Percentiles rank a stretch among this genome's conserved stretches.
Conservation (phyloP, 441 rosid species). For the Jatropha podagrica region DNA sequence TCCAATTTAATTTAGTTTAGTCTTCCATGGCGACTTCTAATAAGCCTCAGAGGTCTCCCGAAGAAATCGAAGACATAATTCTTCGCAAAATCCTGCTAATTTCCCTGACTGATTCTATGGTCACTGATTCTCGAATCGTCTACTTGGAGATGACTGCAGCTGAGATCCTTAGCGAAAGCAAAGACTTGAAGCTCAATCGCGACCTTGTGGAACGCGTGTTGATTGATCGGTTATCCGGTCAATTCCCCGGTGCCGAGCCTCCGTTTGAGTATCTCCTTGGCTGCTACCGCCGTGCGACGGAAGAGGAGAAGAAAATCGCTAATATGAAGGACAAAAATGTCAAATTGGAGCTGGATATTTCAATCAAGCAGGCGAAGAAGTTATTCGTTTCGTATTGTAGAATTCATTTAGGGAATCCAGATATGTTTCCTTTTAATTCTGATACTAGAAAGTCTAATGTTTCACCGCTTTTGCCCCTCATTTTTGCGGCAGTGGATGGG, state of each 20-base stretch:
- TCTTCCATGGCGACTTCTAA: constrained; percentile 50
- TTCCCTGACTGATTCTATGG: constrained; percentile 47
- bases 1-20: neutral
- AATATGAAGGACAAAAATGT: constrained; percentile 77
- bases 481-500: constrained; percentile 67
- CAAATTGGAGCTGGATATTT: constrained; percentile 62
- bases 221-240: constrained; percentile 79
- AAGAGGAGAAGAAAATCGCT: constrained; percentile 75
- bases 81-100: constrained; percentile 75
- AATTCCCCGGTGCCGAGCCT: constrained; percentile 53
- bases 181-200: constrained; percentile 59
- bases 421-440: constrained; percentile 40
- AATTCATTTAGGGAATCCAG: constrained; percentile 81
- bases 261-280: constrained; percentile 67
- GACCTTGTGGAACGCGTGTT: constrained; percentile 77
- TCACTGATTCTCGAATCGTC: constrained; percentile 51
- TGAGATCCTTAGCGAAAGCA: constrained; percentile 94
- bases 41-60: constrained; percentile 61
- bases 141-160: constrained; percentile 87
- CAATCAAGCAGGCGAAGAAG: constrained; percentile 65
- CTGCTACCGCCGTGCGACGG: constrained; percentile 75
- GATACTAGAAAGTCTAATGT: constrained; percentile 23
- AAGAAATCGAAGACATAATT: constrained; percentile 87
- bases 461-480: constrained; percentile 69
- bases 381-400: constrained; percentile 72